These are phyloP conservation scores for Fusarium pseudonygamai DNA, from an alignment of 2,329 filamentous ascomycete species.

Conservation along the genomic window DNA sequence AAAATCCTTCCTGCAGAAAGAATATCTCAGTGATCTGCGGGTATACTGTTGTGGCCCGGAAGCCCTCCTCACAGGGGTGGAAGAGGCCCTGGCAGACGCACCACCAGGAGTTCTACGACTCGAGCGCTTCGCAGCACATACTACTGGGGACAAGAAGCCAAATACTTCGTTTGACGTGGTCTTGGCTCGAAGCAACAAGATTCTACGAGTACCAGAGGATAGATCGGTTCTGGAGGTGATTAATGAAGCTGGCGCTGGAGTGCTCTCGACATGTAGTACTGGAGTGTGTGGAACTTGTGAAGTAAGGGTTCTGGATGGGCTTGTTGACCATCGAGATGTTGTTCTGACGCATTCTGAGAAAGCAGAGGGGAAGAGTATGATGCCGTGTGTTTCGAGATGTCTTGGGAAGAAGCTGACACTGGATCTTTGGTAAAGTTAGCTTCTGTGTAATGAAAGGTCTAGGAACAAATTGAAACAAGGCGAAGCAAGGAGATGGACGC, in stretches of 20 bases:
- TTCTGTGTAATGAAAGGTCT: neutral
- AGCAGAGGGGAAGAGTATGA: neutral
- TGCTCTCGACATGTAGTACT: neutral
- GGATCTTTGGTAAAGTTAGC: neutral
- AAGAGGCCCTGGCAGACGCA: neutral
- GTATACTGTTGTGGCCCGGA: neutral
- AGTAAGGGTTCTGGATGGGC: neutral
- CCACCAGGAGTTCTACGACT: neutral
- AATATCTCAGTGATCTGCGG: neutral
- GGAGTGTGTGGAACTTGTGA: neutral
- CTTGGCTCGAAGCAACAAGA: neutral
- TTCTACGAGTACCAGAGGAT: neutral
- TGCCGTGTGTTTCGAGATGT: neutral
- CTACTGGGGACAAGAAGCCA: fast-evolving
- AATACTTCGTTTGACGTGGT: neutral
- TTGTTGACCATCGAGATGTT: neutral
- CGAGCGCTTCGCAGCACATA: neutral
- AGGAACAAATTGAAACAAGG: neutral
- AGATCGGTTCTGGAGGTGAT: neutral
- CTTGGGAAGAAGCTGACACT: neutral
- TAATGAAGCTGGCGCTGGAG: neutral
- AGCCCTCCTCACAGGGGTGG: neutral
- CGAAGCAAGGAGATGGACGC: fast-evolving
- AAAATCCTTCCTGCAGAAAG: neutral
- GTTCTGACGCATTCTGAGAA: neutral